Base-by-base conservation (phyloP, 2,329 filamentous ascomycete genomes). In the Diaporthe vexans region DNA sequence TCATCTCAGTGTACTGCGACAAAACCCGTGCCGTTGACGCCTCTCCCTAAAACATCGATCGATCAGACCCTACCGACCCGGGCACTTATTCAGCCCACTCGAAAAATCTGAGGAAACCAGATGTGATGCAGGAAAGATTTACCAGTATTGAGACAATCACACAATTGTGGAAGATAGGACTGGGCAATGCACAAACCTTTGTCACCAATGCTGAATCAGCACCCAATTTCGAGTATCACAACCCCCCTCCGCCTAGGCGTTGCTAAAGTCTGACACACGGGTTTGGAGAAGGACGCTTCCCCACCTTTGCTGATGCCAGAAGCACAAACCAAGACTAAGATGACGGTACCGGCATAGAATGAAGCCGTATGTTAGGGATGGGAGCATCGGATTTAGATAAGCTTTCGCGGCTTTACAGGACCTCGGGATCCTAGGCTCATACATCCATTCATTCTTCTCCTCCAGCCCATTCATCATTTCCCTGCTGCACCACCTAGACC, bases 231-330 rank as follows among this genome's bases (percentile, higher is more conserved):
- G 13, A 58, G 13, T 13, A 57, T 5, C 13, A 17, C 26, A 19
- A 33, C 8, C 29, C 29, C 29, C 54, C 54, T 57, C 29, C 26
- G 17, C 21, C 54, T 57, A 57, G 54, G 29, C 29, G 17, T 2
- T 57, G 54, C 56, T 58, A 40, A 58, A 37, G 37, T 58, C 56
- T 58, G 56, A 58, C 33, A n/a, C 21, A 37, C 19, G 29, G 54
- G 29, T 57, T 19, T 57, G 54, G 54, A 37, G 56, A 21, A 58
- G 35, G 29, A n/a, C 33, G 56, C 56, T 58, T 58, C 33, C 33
- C 56, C 56, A 40, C 56, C 56, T 58, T 35, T 48, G 29, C 17
- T 35, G 29, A n/a, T 57, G 19, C 29, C 17, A 35, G 29, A 19
- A 19, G 21, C 29, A 9, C 26, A 33, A 29, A 33, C 17, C 33